Evolutionary conservation across 1,284 basidiomycete genomes (phyloP).

Genomic region (Ceratorhiza oryzae-sativae): DNA sequence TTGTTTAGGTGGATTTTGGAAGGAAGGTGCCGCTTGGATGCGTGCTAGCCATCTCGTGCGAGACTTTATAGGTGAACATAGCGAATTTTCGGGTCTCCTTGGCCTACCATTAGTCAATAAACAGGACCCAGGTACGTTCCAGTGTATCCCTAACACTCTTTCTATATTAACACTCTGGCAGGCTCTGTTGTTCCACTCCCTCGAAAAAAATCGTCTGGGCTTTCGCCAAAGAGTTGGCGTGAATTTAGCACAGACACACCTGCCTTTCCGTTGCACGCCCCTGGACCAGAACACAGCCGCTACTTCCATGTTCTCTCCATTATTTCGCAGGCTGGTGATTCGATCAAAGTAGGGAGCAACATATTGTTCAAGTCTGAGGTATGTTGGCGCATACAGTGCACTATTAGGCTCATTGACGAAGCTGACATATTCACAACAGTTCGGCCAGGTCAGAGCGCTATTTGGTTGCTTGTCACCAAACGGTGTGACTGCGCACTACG

Average conservation of each 20-base stretch:
- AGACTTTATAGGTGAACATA: neutral
- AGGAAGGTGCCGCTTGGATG: neutral
- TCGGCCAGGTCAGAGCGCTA: conserved; percentile 1
- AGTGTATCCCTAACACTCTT: too few species aligned
- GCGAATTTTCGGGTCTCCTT: neutral
- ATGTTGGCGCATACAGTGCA: too few species aligned
- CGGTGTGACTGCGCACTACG: neutral
- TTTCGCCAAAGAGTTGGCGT: neutral
- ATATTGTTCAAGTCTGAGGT: neutral
- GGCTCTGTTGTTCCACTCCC: too few species aligned
- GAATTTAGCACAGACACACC: neutral
- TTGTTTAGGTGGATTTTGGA: conserved; percentile 8
- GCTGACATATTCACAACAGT: too few species aligned
- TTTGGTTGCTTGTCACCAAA: neutral
- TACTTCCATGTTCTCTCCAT: conserved; percentile 18
- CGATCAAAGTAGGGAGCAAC: neutral
- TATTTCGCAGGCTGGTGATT: neutral
- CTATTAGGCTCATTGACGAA: too few species aligned
- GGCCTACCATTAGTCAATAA: too few species aligned
- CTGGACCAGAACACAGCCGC: neutral
- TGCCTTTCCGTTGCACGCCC: neutral
- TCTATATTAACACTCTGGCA: too few species aligned
- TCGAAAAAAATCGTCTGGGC: too few species aligned
- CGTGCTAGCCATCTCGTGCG: neutral
- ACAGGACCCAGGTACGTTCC: too few species aligned